Evolutionary conservation across 2,329 filamentous ascomycete species (phyloP), one percentile per base, ranked within the genome.

Genomic region (Colletotrichum sidae): DNA sequence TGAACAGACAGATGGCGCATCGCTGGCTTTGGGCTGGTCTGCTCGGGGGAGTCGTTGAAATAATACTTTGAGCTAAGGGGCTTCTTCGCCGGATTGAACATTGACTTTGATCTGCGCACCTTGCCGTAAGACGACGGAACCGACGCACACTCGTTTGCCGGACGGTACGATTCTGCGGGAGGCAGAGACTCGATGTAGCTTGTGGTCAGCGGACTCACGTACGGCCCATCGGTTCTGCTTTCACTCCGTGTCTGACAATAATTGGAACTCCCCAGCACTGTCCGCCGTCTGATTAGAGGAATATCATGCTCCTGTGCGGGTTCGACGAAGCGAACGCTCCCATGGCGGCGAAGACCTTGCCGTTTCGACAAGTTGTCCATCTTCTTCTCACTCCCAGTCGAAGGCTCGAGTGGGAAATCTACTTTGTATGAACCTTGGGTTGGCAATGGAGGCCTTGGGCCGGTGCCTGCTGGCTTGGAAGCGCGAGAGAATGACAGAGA

Each of bases 401-500:
- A 25, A 25, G 3, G 25, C 25, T 25, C 25, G 25, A 4, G 25
- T 25, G 25, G 25, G 25, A 25, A 25, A 1, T 5, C 25, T 25
- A 4, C 4, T 25, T 25, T 25, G 25, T 4, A 25, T 4, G 25
- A 25, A 25, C 25, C 4, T 25, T 25, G 25, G 25, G 25, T 5
- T 25, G 25, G 25, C 25, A 25, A 2, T 25, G 76, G 80, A 9
- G 56, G 73, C 70, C 53, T 79, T 78, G 35, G 72, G 72, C 61
- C 71, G 34, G 1, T n/a, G 52, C 42, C 77, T 44, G 72, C 77
- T 11, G 80, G 77, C 41, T 79, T 78, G 58, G 79, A 79, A n/a
- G 85, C 84, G 65, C 84, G 81, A 7, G 78, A 74, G 72, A 86
- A 92, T 2, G 90, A 90, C 70, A 88, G 79, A 39, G 80, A 78